Evolutionary conservation across 495 filamentous ascomycete species (phyloP).

Genomic region (Terfezia claveryi): DNA sequence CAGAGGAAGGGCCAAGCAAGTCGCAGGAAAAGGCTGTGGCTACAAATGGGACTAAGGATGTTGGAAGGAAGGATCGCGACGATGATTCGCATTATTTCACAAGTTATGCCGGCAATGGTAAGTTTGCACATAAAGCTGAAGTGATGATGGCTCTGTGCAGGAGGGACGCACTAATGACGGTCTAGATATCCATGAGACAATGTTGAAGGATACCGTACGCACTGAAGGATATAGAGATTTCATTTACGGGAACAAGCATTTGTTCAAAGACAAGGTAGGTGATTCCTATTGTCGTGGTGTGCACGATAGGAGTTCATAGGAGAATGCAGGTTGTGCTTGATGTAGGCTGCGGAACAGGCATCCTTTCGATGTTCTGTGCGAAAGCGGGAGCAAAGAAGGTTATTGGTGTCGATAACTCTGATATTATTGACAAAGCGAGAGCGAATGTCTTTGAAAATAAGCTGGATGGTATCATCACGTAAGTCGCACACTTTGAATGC

Average conservation of each 20-base stretch:
- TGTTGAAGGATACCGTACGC: slow-evolving; percentile 57
- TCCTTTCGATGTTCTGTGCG: slow-evolving; percentile 87
- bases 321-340: slow-evolving; percentile 45
- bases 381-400: slow-evolving; percentile 76
- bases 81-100: slow-evolving; percentile 54
- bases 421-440: slow-evolving; percentile 70
- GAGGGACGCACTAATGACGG: slow-evolving; percentile 6
- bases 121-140: slow-evolving; percentile 2
- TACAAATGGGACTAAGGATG: slow-evolving; percentile 4
- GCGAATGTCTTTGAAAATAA: slow-evolving; percentile 69
- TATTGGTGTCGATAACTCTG: slow-evolving; percentile 82
- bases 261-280: slow-evolving; percentile 56
- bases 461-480: slow-evolving; percentile 57
- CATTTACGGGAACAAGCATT: slow-evolving; percentile 60
- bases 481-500: slow-evolving; percentile 7
- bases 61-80: slow-evolving; percentile 23
- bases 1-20: slow-evolving; percentile 17
- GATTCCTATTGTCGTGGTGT: neutral
- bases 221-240: slow-evolving; percentile 51
- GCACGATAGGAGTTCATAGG: neutral
- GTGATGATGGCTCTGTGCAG: neutral
- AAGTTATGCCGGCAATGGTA: slow-evolving; percentile 59
- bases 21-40: slow-evolving; percentile 10
- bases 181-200: slow-evolving; percentile 69
- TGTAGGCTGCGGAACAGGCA: slow-evolving; percentile 81